These are phyloP conservation scores for Pichia phayaonensis DNA, from an alignment of 805 yeast species.

Conservation along the genomic window DNA sequence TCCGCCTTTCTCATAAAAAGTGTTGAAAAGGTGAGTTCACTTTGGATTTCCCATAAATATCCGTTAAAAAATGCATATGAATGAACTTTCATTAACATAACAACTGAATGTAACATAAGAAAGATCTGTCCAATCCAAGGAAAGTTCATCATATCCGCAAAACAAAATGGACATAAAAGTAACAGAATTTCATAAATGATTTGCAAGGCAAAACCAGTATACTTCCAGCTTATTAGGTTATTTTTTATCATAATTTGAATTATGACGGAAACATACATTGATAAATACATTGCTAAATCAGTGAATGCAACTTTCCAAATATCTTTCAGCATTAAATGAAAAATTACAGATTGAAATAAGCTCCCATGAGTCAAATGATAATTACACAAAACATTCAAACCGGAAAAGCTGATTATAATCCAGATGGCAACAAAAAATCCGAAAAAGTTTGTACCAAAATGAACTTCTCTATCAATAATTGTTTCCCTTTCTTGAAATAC, in stretches of 20 bases:
- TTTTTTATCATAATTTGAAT: conserved; percentile 49
- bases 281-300: conserved; percentile 67
- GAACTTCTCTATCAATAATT: conserved; percentile 46
- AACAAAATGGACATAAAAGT: conserved; percentile 44
- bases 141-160: conserved; percentile 48
- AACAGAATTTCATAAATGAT: conserved; percentile 46
- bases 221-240: conserved; percentile 49
- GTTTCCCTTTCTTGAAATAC: conserved; percentile 36
- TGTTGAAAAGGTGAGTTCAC: conserved; percentile 47
- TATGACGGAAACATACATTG: conserved; percentile 51
- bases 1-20: conserved; percentile 32
- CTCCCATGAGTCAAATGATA: conserved; percentile 41
- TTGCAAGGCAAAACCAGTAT: conserved; percentile 57
- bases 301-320: conserved; percentile 60
- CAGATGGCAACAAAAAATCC: conserved; percentile 81
- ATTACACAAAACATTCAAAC: conserved; percentile 45
- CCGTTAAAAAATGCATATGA: conserved; percentile 91
- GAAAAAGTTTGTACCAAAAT: conserved; percentile 45
- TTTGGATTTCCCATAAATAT: conserved; percentile 60
- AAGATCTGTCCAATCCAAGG: conserved; percentile 93
- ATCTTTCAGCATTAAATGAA: conserved; percentile 52
- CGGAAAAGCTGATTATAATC: conserved; percentile 54
- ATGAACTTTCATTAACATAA: conserved; percentile 90
- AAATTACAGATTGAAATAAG: conserved; percentile 44
- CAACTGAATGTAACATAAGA: conserved; percentile 74